Conservation (phyloP, 2,329 filamentous ascomycete species). For the Aspergillus pseudoviridinutans region DNA sequence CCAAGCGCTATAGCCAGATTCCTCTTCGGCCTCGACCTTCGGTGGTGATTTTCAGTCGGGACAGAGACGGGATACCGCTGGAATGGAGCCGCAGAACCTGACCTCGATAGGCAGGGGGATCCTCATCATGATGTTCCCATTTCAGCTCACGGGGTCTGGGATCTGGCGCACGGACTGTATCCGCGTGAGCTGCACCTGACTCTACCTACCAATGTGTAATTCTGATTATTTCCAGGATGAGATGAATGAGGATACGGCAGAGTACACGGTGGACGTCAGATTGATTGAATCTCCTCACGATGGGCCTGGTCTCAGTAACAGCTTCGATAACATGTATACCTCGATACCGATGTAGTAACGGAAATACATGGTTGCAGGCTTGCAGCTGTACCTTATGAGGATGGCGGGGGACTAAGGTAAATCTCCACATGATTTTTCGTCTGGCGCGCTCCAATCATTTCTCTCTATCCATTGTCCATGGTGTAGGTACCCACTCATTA, state of each 20-base stretch:
- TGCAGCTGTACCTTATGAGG: no score
- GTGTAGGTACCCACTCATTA: no score
- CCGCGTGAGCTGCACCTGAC: constrained; percentile 19
- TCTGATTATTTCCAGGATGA: constrained; percentile 6
- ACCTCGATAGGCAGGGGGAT: constrained; percentile 12
- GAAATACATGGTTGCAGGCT: no score
- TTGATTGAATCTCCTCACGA: background rate
- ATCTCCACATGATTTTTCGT: background rate
- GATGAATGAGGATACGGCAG: background rate
- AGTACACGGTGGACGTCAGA: no score
- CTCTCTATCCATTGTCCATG: background rate
- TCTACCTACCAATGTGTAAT: background rate
- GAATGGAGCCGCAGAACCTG: constrained; percentile 17
- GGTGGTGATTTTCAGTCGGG: constrained; percentile 4
- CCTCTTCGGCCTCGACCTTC: constrained; percentile 7
- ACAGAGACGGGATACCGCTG: constrained; percentile 18
- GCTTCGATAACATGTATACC: background rate
- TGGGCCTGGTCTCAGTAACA: background rate
- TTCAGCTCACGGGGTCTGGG: background rate
- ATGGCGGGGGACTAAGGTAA: background rate
- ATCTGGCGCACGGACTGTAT: constrained; percentile 19
- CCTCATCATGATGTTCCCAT: background rate
- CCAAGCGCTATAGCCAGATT: background rate
- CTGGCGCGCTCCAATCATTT: background rate
- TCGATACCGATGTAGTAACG: no score